Percentiles rank a stretch among this genome's conserved stretches.
phyloP scores from a whole-genome alignment of 306 rosid species.

The Rosa rugosa region DNA sequence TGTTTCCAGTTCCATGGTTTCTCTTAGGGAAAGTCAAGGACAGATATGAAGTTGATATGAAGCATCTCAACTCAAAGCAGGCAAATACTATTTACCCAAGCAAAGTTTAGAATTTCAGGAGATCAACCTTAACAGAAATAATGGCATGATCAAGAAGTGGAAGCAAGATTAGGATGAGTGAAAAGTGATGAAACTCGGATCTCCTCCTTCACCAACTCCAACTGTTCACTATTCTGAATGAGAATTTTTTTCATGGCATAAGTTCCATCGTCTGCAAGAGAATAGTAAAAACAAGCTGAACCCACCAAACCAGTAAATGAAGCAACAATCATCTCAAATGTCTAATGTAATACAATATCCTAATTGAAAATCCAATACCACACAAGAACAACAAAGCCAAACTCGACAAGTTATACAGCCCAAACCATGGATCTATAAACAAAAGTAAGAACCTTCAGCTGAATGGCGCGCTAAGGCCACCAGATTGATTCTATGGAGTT shows the following conservation, averaged over 20 bases:
- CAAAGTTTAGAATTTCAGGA: background rate
- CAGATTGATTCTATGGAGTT: too few species aligned
- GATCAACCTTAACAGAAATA: constrained; percentile 80
- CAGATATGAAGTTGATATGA: background rate
- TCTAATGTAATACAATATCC: background rate
- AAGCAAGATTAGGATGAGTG: constrained; percentile 82
- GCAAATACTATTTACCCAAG: background rate
- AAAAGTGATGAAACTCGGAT: constrained; percentile 90
- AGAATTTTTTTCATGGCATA: constrained; percentile 92
- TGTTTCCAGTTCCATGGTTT: too few species aligned
- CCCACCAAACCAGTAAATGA: background rate
- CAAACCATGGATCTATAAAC: too few species aligned
- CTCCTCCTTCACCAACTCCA: constrained; percentile 94
- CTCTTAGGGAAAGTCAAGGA: too few species aligned
- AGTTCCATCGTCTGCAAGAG: constrained; percentile 81
- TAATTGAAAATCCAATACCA: background rate
- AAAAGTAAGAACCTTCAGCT: too few species aligned
- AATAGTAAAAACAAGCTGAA: background rate
- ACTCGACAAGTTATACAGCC: too few species aligned
- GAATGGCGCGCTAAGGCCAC: too few species aligned
- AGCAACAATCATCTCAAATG: constrained; percentile 5
- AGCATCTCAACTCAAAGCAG: background rate
- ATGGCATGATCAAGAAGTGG: constrained; percentile 99
- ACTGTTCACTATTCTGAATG: constrained; percentile 86
- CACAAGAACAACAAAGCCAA: background rate